Evolutionary conservation across 306 rosid genomes (phyloP), one percentile per base, ranked within the genome.

Genomic region (Cucurbita pepo): DNA sequence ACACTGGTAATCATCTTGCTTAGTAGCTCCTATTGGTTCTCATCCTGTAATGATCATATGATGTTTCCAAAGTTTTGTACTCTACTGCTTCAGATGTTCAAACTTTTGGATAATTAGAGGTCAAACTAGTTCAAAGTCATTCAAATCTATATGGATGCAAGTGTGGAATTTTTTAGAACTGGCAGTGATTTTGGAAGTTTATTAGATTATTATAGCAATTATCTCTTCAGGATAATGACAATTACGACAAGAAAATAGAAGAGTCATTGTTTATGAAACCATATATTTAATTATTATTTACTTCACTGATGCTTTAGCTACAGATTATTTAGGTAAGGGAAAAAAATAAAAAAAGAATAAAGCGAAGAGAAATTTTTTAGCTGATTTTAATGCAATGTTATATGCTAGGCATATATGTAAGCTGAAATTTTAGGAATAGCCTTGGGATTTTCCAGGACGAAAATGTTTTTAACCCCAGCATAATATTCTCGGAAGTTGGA

Each of bases 401-500:
- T 67, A 48, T 45, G 56, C 14, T 66, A 16, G 30, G 54, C 56
- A 50, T 69, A 58, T 50, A 51, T 69, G 18, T 34, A 69, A 53
- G 45, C 19, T 58, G 56, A 71, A 25, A 71, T 34, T 34, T 48
- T 8, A 57, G 45, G 43, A 21, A 73, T 18, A 44, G 37, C 30
- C 47, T 19, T 16, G 34, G 37, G 45, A 56, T 78, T 67, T 70
- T 84, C 63, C 86, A 89, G 96, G 95, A 83, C 52, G 75, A 80
- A 56, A 91, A 95, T 85, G 95, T 91, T 76, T 73, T 91, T 57
- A 84, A 69, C 85, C 92, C 67, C 88, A 86, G 79, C 85, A 88
- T 72, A 67, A 84, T 82, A 80, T 89, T 63, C 85, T 60, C 77
- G 77, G 84, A 55, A 73, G 62, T 81, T 75, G 34, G 34, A 30